A percentile compares a stretch with the other conserved stretches of the same genome.
phyloP scores from a whole-genome alignment of 1,284 basidiomycete species.

The Caloboletus inedulis region DNA sequence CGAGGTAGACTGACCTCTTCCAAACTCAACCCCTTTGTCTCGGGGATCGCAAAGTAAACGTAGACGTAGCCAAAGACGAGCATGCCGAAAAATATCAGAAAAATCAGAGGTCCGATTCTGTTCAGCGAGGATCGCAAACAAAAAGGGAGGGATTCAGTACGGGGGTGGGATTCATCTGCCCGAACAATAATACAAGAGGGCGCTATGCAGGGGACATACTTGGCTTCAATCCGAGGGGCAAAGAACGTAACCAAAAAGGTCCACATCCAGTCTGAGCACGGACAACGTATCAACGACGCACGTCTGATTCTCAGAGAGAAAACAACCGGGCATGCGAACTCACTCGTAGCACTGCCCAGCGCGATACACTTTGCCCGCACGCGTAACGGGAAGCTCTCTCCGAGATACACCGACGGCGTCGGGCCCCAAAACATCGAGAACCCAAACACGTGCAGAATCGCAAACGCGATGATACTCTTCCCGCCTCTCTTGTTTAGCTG shows the following conservation, averaged over 20 bases:
- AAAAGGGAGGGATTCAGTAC: neutral
- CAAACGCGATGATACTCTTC: constrained; percentile 55
- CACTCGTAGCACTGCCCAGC: constrained; percentile 52
- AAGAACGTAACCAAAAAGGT: constrained; percentile 61
- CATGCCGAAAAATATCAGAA: constrained; percentile 76
- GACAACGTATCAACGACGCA: neutral
- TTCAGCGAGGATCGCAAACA: neutral
- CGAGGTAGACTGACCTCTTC: constrained; percentile 22
- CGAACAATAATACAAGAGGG: neutral
- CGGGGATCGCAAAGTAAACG: constrained; percentile 38
- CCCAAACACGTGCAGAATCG: constrained; percentile 55
- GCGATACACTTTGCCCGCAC: constrained; percentile 60
- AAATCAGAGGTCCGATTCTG: constrained; percentile 71
- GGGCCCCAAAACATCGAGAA: constrained; percentile 58
- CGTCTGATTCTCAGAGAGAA: neutral
- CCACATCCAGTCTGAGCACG: constrained; percentile 46
- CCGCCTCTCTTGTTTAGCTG: constrained; percentile 44
- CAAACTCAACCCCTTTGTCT: constrained; percentile 25
- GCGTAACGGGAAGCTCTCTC: constrained; percentile 60
- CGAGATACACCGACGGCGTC: constrained; percentile 58
- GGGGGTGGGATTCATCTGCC: neutral
- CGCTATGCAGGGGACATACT: constrained; percentile 16
- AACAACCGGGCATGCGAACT: constrained; percentile 14
- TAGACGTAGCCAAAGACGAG: constrained; percentile 64
- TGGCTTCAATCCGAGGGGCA: constrained; percentile 47